phyloP scores from a whole-genome alignment of 305 asterid genomes.

The Solanum aculeatissimum region DNA sequence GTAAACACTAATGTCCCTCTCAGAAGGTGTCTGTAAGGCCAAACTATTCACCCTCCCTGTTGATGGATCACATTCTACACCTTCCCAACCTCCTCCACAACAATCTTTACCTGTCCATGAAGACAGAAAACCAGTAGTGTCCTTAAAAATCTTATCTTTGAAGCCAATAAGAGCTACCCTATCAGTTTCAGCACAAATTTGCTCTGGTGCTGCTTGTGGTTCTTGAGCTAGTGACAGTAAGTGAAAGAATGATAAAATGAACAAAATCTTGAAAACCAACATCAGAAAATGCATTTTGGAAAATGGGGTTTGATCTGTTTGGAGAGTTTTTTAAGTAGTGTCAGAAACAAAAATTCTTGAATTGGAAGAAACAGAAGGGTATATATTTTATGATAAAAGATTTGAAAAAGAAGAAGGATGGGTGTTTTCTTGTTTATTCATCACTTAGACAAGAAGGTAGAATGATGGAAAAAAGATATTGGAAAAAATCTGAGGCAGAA shows the following conservation, averaged over 20 bases:
- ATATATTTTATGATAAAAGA: background rate
- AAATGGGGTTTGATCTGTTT: conserved; percentile 4
- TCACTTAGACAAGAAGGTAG: conserved; percentile 41
- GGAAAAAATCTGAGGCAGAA: conserved; percentile 2
- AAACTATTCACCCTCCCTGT: conserved; percentile 54
- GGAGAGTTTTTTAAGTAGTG: background rate
- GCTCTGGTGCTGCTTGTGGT: background rate
- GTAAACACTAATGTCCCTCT: conserved; percentile 18
- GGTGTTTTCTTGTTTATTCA: conserved; percentile 1
- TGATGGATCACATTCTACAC: conserved; percentile 54
- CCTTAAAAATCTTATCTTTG: conserved; percentile 56
- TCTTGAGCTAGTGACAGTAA: conserved; percentile 1
- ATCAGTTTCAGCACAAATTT: conserved; percentile 44
- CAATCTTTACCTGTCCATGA: conserved; percentile 70
- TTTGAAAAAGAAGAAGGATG: conserved; percentile 15
- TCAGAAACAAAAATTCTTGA: background rate
- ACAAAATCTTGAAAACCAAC: conserved; percentile 29
- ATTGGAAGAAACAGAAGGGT: background rate
- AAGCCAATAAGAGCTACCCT: conserved; percentile 70
- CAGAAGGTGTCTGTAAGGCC: conserved; percentile 44
- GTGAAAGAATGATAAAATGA: conserved; percentile 13
- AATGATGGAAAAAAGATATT: conserved; percentile 38
- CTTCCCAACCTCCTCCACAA: conserved; percentile 94
- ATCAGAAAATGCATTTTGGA: conserved; percentile 30
- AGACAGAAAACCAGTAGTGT: conserved; percentile 59